A percentile compares a stretch with the other conserved stretches of the same genome.
phyloP scores from a whole-genome alignment of 2,329 filamentous ascomycete species.

The Alternaria panax region DNA sequence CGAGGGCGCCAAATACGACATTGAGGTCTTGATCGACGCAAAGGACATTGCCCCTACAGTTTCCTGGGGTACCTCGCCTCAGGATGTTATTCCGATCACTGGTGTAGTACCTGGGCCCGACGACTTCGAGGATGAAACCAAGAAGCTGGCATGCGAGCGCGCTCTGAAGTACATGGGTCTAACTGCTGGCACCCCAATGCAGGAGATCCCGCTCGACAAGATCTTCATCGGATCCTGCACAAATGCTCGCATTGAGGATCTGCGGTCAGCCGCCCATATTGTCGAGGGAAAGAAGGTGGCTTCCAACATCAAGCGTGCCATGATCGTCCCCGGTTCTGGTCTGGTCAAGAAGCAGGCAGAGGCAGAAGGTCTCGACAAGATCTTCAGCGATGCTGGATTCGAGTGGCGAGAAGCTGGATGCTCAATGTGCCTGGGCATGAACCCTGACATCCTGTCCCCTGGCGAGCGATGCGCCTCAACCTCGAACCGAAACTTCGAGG shows the following conservation, averaged over 20 bases:
- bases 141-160: slow-evolving; percentile 79
- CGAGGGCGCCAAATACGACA: slow-evolving; percentile 86
- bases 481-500: slow-evolving; percentile 97
- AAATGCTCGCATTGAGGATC: slow-evolving; percentile 94
- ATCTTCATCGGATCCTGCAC: slow-evolving; percentile 98
- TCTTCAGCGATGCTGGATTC: slow-evolving; percentile 90
- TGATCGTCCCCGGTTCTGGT: slow-evolving; percentile 96
- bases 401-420: slow-evolving; percentile 98
- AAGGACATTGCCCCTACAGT: slow-evolving; percentile 94
- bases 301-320: slow-evolving; percentile 86
- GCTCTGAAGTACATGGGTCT: slow-evolving; percentile 98
- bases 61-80: slow-evolving; percentile 95
- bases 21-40: slow-evolving; percentile 85
- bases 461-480: slow-evolving; percentile 94
- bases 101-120: slow-evolving; percentile 89
- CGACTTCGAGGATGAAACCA: slow-evolving; percentile 79
- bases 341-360: slow-evolving; percentile 93
- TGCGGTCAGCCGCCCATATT: slow-evolving; percentile 84
- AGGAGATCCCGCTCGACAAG: slow-evolving; percentile 93
- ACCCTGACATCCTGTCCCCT: slow-evolving; percentile 93
- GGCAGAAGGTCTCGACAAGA: slow-evolving; percentile 88
- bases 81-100: slow-evolving; percentile 95
- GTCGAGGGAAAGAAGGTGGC: slow-evolving; percentile 89
- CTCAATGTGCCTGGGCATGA: slow-evolving; percentile 99
- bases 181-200: slow-evolving; percentile 82